phyloP scores from a whole-genome alignment of 805 yeast species.

The Myxozyma vanderwaltii region DNA sequence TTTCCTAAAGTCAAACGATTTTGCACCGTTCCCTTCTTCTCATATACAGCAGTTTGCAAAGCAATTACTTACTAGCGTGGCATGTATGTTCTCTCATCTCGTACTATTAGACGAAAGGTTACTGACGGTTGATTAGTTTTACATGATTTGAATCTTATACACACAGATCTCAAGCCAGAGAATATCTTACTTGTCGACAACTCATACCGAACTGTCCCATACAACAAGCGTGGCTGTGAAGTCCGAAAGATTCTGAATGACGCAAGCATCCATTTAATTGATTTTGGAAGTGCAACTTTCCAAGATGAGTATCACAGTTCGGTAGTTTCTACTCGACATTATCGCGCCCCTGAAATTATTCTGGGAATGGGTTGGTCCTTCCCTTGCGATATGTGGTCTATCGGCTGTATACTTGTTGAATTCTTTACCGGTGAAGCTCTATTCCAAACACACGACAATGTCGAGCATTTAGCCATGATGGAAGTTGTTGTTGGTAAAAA shows the following conservation, averaged over 20 bases:
- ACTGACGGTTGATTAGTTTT: constrained; percentile 44
- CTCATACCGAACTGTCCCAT: constrained; percentile 46
- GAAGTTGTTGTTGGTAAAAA: constrained; percentile 67
- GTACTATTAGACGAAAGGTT: neutral
- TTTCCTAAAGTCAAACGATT: constrained; percentile 79
- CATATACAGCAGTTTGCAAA: constrained; percentile 88
- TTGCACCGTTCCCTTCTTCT: constrained; percentile 88
- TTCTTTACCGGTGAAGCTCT: constrained; percentile 90
- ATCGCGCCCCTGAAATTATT: constrained; percentile 95
- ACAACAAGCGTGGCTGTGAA: constrained; percentile 40
- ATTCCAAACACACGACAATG: constrained; percentile 91
- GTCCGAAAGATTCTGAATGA: constrained; percentile 57
- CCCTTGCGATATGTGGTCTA: constrained; percentile 96
- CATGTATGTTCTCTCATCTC: constrained; percentile 44
- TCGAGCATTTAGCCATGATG: constrained; percentile 95
- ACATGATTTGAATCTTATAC: constrained; percentile 87
- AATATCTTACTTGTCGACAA: constrained; percentile 73
- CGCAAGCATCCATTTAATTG: constrained; percentile 86
- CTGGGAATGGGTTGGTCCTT: constrained; percentile 95
- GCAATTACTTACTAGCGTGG: constrained; percentile 81
- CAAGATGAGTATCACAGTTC: constrained; percentile 91
- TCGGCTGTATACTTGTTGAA: constrained; percentile 92
- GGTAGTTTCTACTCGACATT: constrained; percentile 92
- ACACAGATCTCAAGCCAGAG: constrained; percentile 96
- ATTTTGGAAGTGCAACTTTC: constrained; percentile 96